Percentiles rank a stretch among this genome's conserved stretches.
phyloP scores from a whole-genome alignment of 2,329 filamentous ascomycete species.

The Tympanopsis confertula region DNA sequence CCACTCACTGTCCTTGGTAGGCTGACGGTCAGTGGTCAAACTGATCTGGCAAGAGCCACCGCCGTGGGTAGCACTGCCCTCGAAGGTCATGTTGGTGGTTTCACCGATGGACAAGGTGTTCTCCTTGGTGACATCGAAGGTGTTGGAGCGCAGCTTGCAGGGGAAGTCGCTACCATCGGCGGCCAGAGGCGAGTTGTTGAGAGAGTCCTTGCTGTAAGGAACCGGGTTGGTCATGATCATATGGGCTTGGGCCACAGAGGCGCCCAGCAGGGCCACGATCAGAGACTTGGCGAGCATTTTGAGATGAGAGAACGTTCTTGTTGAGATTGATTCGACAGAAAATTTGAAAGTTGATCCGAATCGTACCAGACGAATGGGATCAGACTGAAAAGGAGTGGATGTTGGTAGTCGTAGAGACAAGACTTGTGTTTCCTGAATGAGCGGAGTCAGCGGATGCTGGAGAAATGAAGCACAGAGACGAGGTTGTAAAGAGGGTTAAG shows the following conservation, averaged over 20 bases:
- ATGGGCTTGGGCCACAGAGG: conserved; percentile 41
- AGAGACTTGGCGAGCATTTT: conserved; percentile 27
- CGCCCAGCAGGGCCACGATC: conserved; percentile 26
- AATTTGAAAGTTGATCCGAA: neutral
- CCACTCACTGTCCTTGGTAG: conserved; percentile 43
- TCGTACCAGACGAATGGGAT: conserved; percentile 1
- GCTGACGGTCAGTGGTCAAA: conserved; percentile 47
- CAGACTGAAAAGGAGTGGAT: too few relatives aligned
- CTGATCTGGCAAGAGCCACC: conserved; percentile 63
- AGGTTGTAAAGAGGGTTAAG: too few relatives aligned
- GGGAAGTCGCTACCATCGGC: conserved; percentile 45
- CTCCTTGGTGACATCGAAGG: conserved; percentile 19
- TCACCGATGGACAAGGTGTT: conserved; percentile 44
- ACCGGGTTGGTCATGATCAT: conserved; percentile 43
- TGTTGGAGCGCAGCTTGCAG: conserved; percentile 42
- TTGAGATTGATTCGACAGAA: neutral
- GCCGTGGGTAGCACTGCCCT: conserved; percentile 47
- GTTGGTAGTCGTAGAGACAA: too few relatives aligned
- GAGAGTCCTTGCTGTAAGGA: conserved; percentile 31
- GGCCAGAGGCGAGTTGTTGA: conserved; percentile 43
- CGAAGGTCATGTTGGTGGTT: conserved; percentile 34
- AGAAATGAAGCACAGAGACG: too few relatives aligned
- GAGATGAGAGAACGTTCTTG: conserved; percentile 8
- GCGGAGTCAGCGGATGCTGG: too few relatives aligned
- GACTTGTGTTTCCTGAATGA: too few relatives aligned